Evolutionary conservation across 1,284 basidiomycete species (phyloP), one percentile per base, ranked within the genome.

Genomic region (Chalciporus piperatoides): DNA sequence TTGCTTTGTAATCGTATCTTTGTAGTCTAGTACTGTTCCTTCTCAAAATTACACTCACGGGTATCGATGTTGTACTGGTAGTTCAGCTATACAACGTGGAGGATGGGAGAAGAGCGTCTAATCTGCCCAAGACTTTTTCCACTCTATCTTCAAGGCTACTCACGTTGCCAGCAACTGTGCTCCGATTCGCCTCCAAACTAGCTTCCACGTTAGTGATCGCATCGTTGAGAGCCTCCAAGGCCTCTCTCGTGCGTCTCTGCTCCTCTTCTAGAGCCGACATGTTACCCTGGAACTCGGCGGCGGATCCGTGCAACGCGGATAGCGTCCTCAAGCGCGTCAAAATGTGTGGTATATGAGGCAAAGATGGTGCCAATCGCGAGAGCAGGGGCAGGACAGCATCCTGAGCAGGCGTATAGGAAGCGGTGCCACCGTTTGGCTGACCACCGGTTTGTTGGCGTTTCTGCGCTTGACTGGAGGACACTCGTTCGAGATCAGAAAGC

Each of bases 311-410:
- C 51, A 99, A 69, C 0, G 82, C 68, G 2, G 90, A 84, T 8
- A 99, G 76, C 9, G 92, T 93, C 41, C 89, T 82, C 25, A 99
- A 72, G 3, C 96, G 85, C 1, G 84, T 82, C 17, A 99, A 79
- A n/a, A 99, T 84, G 50, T 93, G 89, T 0, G 94, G 92, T 9
- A 97, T 84, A 51, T 97, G 86, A 0, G 96, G 93, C 0, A 98
- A 74, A 0, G 92, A 79, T 0, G 94, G 92, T 15, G 89, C 86
- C 0, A 99, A 78, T 1, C 94, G 84, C 9, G 84, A 81, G 2
- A 97, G 76, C 25, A 97, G 70, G 0, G 86, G 81, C n/a, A 93
- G 62, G 58, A 89, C 64, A 56, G 86, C 74, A 61, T 87, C 78
- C 65, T 87, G 81, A 15, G 89, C 60, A 7, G 70, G 65, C 3